Evolutionary conservation across 2,329 filamentous ascomycete species (phyloP).

Genomic region (Monilinia vaccinii-corymbosi): DNA sequence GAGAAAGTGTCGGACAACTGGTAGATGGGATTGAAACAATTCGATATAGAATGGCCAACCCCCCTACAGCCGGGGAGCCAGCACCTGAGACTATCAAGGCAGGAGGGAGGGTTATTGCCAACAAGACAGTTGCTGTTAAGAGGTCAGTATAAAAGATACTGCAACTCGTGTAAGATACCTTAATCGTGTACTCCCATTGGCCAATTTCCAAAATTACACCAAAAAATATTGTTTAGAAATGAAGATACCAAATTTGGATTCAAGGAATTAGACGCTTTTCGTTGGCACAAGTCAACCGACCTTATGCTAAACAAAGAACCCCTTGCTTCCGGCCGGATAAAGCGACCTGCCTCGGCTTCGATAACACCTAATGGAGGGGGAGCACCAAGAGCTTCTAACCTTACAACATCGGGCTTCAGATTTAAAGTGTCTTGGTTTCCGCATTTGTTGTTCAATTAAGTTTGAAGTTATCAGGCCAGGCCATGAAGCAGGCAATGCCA

Average conservation of each 20-base stretch:
- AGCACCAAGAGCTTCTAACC: neutral
- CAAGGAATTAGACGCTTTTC: neutral
- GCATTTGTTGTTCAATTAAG: neutral
- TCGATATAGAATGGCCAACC: slow-evolving; percentile 31
- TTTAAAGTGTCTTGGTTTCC: neutral
- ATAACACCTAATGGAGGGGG: neutral
- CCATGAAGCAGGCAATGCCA: slow-evolving; percentile 1
- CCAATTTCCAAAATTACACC: too few relatives aligned
- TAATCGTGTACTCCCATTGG: too few relatives aligned
- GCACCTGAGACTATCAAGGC: slow-evolving; percentile 24
- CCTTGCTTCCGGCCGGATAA: neutral
- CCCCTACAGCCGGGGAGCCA: slow-evolving; percentile 15
- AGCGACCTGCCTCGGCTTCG: neutral
- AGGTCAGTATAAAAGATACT: slow-evolving; percentile 13
- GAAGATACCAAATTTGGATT: neutral
- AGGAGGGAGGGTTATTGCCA: slow-evolving; percentile 11
- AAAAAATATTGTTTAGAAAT: too few relatives aligned
- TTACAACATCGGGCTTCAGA: neutral
- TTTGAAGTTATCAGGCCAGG: too few relatives aligned
- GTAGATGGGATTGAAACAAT: slow-evolving; percentile 49
- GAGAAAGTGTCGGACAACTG: slow-evolving; percentile 43
- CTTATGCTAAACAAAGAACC: too few relatives aligned
- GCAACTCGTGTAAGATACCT: slow-evolving; percentile 17
- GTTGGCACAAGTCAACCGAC: too few relatives aligned
- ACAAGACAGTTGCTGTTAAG: slow-evolving; percentile 23